Percentiles rank a stretch among this genome's conserved stretches.
Conservation (phyloP, 2,329 filamentous ascomycete genomes). For the Cladorrhinum sp. region DNA sequence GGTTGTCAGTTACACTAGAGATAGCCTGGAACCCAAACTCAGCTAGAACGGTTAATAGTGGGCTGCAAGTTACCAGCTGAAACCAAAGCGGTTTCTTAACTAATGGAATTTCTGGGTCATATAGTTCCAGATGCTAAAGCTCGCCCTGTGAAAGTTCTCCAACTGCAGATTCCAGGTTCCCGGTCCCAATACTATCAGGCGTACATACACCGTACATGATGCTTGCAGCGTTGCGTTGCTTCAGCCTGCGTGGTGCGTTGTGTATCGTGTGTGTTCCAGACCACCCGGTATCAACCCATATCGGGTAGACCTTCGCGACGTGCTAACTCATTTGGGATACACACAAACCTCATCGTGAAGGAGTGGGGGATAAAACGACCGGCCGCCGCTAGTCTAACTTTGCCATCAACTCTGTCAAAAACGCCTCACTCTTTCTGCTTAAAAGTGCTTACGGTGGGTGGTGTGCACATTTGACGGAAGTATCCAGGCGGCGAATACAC, state of each 20-base stretch:
- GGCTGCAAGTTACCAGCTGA: not conserved
- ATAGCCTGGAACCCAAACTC: not conserved
- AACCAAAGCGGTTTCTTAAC: not conserved
- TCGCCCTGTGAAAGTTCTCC: not conserved
- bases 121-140: too few relatives aligned
- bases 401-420: too few relatives aligned
- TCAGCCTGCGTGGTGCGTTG: not conserved
- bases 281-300: too few relatives aligned
- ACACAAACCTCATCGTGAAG: not conserved
- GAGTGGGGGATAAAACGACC: not conserved
- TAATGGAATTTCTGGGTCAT: too few relatives aligned
- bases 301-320: not conserved
- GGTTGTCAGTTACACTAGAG: not conserved
- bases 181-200: not conserved
- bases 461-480: not conserved
- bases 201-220: not conserved
- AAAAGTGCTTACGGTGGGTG: not conserved
- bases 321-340: not conserved
- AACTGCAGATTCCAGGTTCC: not conserved
- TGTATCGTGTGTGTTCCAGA: too few relatives aligned
- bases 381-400: not conserved
- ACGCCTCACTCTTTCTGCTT: not conserved
- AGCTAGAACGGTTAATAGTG: not conserved
- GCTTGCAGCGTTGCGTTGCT: not conserved
- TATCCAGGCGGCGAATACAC: not conserved